Conservation (phyloP, 176 grass and related monocot species). For the Zoysia pacifica region DNA sequence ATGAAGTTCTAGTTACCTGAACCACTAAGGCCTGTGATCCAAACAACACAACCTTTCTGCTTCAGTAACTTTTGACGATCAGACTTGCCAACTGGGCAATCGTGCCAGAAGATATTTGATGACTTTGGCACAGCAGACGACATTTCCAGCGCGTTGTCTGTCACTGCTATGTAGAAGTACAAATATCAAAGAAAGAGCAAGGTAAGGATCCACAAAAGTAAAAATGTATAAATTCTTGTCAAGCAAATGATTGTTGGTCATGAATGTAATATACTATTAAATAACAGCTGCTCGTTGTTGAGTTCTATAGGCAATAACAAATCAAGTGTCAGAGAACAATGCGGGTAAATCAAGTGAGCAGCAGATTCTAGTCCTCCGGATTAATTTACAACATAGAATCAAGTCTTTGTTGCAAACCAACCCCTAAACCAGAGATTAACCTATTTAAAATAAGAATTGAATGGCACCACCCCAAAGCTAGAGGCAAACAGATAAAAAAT, state of each 20-base stretch:
- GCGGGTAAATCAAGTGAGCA: background rate
- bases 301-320: background rate
- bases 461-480: background rate
- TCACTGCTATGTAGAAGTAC: conserved; percentile 25
- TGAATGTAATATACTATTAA: background rate
- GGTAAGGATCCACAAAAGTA: background rate
- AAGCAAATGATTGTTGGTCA: background rate
- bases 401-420: background rate
- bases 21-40: conserved; percentile 90
- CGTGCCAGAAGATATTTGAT: conserved; percentile 83
- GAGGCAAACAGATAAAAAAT: background rate
- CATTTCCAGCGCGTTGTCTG: conserved; percentile 34
- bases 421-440: background rate
- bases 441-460: background rate
- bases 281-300: background rate
- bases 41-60: conserved; percentile 85
- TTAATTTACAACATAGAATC: background rate
- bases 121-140: conserved; percentile 48
- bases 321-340: background rate
- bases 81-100: conserved; percentile 64
- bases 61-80: conserved; percentile 72
- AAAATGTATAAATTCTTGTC: background rate
- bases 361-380: background rate
- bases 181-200: background rate
- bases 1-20: conserved; percentile 49